Evolutionary conservation across 805 yeast species (phyloP).

Genomic region (Candida lessepsii): DNA sequence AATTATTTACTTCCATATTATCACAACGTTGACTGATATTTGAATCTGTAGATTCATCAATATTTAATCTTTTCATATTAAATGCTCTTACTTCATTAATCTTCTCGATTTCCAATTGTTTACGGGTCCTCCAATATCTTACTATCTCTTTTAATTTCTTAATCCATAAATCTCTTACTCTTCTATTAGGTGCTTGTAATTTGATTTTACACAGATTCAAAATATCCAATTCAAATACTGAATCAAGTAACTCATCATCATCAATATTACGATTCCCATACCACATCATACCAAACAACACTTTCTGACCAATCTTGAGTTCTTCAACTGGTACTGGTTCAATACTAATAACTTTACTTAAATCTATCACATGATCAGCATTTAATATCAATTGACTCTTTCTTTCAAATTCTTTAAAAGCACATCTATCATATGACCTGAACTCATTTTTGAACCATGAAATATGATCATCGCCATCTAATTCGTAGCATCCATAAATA

Average conservation of each 20-base stretch:
- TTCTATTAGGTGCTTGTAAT: slow-evolving; percentile 54
- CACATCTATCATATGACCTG: slow-evolving; percentile 57
- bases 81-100: slow-evolving; percentile 35
- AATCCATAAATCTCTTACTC: slow-evolving; percentile 66
- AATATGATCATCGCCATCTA: slow-evolving; percentile 52
- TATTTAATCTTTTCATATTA: slow-evolving; percentile 48
- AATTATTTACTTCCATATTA: slow-evolving; percentile 52
- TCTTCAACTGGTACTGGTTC: slow-evolving; percentile 25
- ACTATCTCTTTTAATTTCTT: slow-evolving; percentile 41
- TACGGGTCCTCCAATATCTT: slow-evolving; percentile 59
- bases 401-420: slow-evolving; percentile 66
- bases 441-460: slow-evolving; percentile 51
- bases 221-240: slow-evolving; percentile 53
- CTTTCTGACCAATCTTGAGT: slow-evolving; percentile 24
- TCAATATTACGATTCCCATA: slow-evolving; percentile 24
- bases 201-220: slow-evolving; percentile 45
- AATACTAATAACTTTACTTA: slow-evolving; percentile 48
- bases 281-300: slow-evolving; percentile 31
- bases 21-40: slow-evolving; percentile 40
- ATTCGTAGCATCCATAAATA: slow-evolving; percentile 53
- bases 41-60: slow-evolving; percentile 59
- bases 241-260: slow-evolving; percentile 37
- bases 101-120: slow-evolving; percentile 38
- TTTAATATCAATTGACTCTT: slow-evolving; percentile 52
- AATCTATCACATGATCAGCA: slow-evolving; percentile 62